Evolutionary conservation across 139 green algal species (phyloP).

Genomic region (Chlorella sp.): DNA sequence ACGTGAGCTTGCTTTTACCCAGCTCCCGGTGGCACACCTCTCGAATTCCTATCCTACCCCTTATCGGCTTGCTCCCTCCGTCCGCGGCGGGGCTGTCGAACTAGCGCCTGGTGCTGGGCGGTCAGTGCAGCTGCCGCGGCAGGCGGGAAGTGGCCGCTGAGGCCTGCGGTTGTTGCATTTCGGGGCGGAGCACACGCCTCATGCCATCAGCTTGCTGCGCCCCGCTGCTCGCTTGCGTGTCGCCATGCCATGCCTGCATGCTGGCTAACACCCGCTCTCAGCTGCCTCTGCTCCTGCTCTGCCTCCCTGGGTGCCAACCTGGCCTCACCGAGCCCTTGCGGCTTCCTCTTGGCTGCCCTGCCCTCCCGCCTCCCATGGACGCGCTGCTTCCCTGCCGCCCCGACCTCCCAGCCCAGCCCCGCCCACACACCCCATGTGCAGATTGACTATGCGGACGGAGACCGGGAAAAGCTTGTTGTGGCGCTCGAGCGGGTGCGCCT

Average conservation of each 20-base stretch:
- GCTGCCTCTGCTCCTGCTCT: background rate
- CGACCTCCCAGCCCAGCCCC: background rate
- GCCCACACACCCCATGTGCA: background rate
- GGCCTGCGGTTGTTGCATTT: background rate
- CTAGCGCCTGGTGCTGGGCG: too few species aligned
- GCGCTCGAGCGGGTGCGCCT: conserved; percentile 66
- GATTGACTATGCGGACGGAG: conserved; percentile 70
- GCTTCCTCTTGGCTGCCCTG: background rate
- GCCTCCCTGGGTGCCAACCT: background rate
- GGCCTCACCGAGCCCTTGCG: background rate
- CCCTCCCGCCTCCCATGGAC: background rate
- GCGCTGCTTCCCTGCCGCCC: background rate
- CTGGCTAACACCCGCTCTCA: background rate
- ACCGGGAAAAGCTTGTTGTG: conserved; percentile 54
- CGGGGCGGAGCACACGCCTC: background rate
- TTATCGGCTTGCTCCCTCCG: too few species aligned
- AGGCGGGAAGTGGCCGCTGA: too few species aligned
- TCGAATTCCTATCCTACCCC: too few species aligned
- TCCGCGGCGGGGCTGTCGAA: too few species aligned
- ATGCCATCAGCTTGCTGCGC: too few species aligned
- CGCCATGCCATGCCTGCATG: background rate
- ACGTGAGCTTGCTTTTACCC: too few species aligned
- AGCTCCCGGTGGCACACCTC: too few species aligned
- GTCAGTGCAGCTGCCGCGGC: too few species aligned
- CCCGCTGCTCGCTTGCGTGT: background rate